phyloP scores from a whole-genome alignment of 306 rosid genomes.

The Albizia julibrissin region DNA sequence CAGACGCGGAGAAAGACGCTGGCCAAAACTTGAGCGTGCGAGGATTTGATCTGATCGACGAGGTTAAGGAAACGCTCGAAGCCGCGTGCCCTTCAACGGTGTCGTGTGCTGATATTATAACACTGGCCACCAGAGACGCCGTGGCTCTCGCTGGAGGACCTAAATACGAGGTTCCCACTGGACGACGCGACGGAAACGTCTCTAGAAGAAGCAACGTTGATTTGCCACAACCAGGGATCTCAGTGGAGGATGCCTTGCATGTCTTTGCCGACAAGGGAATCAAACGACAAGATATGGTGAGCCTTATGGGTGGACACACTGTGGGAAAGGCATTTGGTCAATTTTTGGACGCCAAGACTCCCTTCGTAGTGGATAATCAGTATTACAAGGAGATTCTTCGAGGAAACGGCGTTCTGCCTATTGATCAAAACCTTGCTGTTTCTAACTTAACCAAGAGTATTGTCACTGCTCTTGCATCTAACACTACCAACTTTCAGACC shows the following conservation, averaged over 20 bases:
- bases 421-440: constrained; percentile 41
- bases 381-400: constrained; percentile 38
- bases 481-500: not conserved
- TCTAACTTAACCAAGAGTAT: constrained; percentile 17
- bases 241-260: not conserved
- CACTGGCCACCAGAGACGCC: constrained; percentile 52
- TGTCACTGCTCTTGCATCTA: constrained; percentile 32
- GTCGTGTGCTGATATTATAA: constrained; percentile 67
- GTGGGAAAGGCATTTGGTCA: not conserved
- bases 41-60: constrained; percentile 52
- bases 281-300: not conserved
- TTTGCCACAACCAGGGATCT: not conserved
- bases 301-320: not conserved
- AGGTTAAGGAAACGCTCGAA: constrained; percentile 47
- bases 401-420: constrained; percentile 33
- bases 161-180: constrained; percentile 45
- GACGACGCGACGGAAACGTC: constrained; percentile 31
- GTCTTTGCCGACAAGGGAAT: not conserved
- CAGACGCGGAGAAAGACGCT: constrained; percentile 34
- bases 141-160: constrained; percentile 61
- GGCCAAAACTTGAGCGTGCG: constrained; percentile 37
- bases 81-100: constrained; percentile 53
- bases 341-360: constrained; percentile 47
- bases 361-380: constrained; percentile 42
- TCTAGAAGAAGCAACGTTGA: not conserved